A percentile compares a stretch with the other conserved stretches of the same genome.
Conservation (phyloP, 106 monocot genomes). For the Allium sativum region DNA sequence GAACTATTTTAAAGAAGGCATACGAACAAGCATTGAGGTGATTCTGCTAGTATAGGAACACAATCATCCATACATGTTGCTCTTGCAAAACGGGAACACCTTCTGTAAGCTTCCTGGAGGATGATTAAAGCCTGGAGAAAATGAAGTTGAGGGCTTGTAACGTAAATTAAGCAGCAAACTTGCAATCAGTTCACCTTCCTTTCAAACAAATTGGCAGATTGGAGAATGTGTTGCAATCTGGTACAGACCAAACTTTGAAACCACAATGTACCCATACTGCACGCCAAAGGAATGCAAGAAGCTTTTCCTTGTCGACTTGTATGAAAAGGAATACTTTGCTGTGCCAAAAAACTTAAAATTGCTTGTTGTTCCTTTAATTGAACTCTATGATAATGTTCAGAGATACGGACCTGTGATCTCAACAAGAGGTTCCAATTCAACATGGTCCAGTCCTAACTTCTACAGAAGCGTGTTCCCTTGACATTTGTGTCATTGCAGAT, state of each 20-base stretch:
- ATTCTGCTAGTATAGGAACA: slow-evolving; percentile 94
- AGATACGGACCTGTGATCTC: too few species aligned
- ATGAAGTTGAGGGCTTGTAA: slow-evolving; percentile 95
- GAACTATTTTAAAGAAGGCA: slow-evolving; percentile 96
- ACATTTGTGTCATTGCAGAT: too few species aligned
- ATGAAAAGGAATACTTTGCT: slow-evolving; percentile 93
- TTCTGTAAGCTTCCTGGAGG: slow-evolving; percentile 99
- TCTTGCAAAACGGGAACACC: slow-evolving; percentile 97
- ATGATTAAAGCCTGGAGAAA: slow-evolving; percentile 96
- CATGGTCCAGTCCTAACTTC: too few species aligned
- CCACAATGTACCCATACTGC: slow-evolving; percentile 97
- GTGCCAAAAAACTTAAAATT: slow-evolving; percentile 94
- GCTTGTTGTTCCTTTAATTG: slow-evolving; percentile 97
- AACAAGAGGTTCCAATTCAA: too few species aligned
- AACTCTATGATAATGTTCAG: slow-evolving; percentile 99
- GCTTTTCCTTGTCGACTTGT: slow-evolving; percentile 83
- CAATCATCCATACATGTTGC: slow-evolving; percentile 88
- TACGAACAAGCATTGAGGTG: slow-evolving; percentile 87
- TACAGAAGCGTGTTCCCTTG: too few species aligned
- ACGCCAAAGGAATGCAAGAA: slow-evolving; percentile 99
- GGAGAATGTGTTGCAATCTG: slow-evolving; percentile 97
- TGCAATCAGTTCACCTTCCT: slow-evolving; percentile 66
- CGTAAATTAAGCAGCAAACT: slow-evolving; percentile 87
- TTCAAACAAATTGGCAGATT: slow-evolving; percentile 98
- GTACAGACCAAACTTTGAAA: slow-evolving; percentile 99